These are phyloP conservation scores for Monascus purpureus DNA, from an alignment of 495 filamentous ascomycete genomes.

Conservation along the genomic window DNA sequence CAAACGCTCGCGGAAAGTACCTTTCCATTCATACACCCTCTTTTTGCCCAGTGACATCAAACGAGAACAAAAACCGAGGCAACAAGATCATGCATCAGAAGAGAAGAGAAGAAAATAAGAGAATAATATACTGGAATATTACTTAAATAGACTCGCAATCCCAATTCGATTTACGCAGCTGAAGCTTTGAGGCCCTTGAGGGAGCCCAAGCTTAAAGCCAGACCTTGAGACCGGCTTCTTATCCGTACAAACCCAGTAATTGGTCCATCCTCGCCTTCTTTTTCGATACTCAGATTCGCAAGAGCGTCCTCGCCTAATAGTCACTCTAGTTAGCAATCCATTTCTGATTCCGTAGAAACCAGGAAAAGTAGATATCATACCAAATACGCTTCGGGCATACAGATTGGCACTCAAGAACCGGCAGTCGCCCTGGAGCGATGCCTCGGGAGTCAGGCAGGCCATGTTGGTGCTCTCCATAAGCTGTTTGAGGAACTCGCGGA, in stretches of 20 bases:
- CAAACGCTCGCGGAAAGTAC: too few relatives aligned
- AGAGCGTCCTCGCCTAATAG: slow-evolving; percentile 91
- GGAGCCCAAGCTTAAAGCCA: slow-evolving; percentile 86
- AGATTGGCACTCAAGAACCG: slow-evolving; percentile 96
- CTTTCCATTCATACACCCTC: too few relatives aligned
- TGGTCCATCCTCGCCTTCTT: slow-evolving; percentile 88
- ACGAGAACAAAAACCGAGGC: slow-evolving; percentile 15
- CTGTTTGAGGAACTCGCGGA: slow-evolving; percentile 86
- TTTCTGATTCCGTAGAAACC: too few relatives aligned
- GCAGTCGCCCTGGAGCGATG: slow-evolving; percentile 92
- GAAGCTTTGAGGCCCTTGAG: slow-evolving; percentile 78
- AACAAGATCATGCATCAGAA: slow-evolving; percentile 20
- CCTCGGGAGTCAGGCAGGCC: slow-evolving; percentile 94
- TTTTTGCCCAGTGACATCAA: slow-evolving; percentile 21
- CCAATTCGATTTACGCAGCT: slow-evolving; percentile 29
- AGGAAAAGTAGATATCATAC: slow-evolving; percentile 39
- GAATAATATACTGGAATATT: slow-evolving; percentile 6
- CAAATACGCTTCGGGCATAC: slow-evolving; percentile 96
- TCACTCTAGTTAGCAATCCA: slow-evolving; percentile 11
- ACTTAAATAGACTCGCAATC: too few relatives aligned
- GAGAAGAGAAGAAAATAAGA: slow-evolving; percentile 7
- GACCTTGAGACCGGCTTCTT: slow-evolving; percentile 89
- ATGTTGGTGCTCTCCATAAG: slow-evolving; percentile 98
- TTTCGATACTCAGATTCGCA: slow-evolving; percentile 95
- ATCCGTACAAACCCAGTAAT: slow-evolving; percentile 99